phyloP scores from a whole-genome alignment of 139 green algal genomes.

The Chlorella sp. region DNA sequence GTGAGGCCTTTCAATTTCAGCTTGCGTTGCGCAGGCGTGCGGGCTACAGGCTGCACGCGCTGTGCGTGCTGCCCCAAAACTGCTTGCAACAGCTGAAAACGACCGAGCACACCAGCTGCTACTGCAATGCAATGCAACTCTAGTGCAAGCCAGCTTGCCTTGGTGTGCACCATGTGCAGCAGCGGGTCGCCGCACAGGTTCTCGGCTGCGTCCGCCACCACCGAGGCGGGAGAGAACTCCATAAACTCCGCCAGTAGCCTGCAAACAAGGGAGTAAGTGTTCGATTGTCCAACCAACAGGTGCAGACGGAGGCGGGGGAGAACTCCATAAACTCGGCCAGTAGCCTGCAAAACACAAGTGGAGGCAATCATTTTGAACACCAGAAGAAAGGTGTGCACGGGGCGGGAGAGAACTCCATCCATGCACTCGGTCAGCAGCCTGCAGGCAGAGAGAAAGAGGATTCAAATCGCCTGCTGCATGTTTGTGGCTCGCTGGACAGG shows the following conservation, averaged over 20 bases:
- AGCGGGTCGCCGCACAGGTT: constrained; percentile 71
- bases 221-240: constrained; percentile 54
- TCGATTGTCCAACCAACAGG: no score
- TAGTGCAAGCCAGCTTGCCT: background rate
- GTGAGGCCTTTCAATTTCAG: background rate
- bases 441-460: background rate
- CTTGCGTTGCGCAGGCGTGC: no score
- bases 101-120: background rate
- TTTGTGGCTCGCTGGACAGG: no score
- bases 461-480: no score
- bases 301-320: constrained; percentile 54
- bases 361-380: background rate
- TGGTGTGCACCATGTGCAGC: constrained; percentile 92
- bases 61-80: no score
- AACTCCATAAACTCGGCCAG: constrained; percentile 82
- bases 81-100: background rate
- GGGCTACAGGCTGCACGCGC: no score
- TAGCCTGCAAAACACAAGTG: constrained; percentile 58
- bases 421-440: background rate
- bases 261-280: no score
- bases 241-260: constrained; percentile 89
- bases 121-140: no score
- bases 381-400: background rate
- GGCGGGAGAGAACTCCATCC: background rate
- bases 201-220: constrained; percentile 80